Evolutionary conservation across 352 stramenopile genomes (phyloP).

Genomic region (Aphanomyces astaci): DNA sequence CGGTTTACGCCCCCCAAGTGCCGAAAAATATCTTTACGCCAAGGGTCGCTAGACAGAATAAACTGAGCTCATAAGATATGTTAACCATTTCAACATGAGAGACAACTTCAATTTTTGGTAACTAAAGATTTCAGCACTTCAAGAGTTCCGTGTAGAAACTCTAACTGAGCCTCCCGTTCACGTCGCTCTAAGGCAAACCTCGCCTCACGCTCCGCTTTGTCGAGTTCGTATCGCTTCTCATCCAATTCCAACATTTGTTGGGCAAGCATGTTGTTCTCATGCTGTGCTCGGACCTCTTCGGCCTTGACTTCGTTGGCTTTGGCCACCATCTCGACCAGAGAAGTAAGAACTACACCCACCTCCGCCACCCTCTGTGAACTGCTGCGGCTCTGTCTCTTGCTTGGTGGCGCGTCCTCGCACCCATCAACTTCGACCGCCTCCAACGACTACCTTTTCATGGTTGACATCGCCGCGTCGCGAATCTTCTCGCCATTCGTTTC

Average conservation of each 20-base stretch:
- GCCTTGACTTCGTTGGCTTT: neutral
- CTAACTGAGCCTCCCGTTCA: neutral
- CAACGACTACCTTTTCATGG: neutral
- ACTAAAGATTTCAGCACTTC: neutral
- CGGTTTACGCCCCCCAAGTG: neutral
- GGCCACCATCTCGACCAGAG: too few species aligned
- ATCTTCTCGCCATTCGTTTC: neutral
- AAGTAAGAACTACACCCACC: too few species aligned
- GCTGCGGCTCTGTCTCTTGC: neutral
- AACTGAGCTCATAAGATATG: neutral
- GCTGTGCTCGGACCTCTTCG: neutral
- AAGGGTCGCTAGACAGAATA: neutral
- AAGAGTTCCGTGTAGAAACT: neutral
- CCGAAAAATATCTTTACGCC: neutral
- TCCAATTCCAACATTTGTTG: neutral
- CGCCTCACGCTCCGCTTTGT: neutral
- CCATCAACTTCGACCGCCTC: neutral
- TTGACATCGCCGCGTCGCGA: neutral
- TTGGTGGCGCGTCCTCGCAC: neutral
- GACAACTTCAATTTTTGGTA: neutral
- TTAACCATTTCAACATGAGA: neutral
- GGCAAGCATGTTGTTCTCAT: neutral
- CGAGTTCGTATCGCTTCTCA: neutral
- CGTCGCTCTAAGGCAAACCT: neutral
- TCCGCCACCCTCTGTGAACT: too few species aligned